Evolutionary conservation across 305 asterid species (phyloP), one percentile per base, ranked within the genome.

Genomic region (Fraxinus latifolia): DNA sequence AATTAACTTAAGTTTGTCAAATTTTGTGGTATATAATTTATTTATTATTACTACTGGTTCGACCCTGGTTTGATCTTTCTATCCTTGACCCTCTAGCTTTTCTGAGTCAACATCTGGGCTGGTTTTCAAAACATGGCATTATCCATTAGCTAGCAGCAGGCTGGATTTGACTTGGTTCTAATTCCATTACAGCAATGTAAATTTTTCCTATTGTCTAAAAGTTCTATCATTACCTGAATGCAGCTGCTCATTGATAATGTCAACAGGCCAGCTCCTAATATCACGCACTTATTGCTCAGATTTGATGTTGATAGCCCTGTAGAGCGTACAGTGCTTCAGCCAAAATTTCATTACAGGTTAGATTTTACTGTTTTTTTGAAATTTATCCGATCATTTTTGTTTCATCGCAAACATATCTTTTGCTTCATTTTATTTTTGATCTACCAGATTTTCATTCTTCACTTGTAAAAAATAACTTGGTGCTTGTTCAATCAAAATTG

Each of bases 161-260:
- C 44, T 81, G 17, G 8, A 76, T 77, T 67, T 21, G 80, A 37
- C 78, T 81, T 62, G 60, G n/a, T 82, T 74, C 23, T 27, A 11
- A 27, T 85, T 80, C 58, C 81, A 27, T 78, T 83, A 82, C 82
- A 77, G 55, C 42, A 75, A 11, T 76, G 82, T 67, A 67, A 33
- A 67, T n/a, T 6, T 67, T 67, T 67, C 32, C 34, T 27, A 11
- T 27, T 65, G 14, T 70, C 42, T 70, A 17, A 23, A 9, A 39
- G 36, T 67, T 71, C 11, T 58, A 55, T 73, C 34, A 25, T 77
- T 83, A 47, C 42, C 83, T 80, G 79, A 78, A 60, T 91, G 91
- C 98, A 96, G 98, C 87, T 94, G 75, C 98, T 94, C 75, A 91
- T 96, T 79, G 99, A 94, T 83, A 96, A 96, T 84, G 86, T 94